Conservation (phyloP, 176 grass and related monocot species). For the Aegilops sharonensis region DNA sequence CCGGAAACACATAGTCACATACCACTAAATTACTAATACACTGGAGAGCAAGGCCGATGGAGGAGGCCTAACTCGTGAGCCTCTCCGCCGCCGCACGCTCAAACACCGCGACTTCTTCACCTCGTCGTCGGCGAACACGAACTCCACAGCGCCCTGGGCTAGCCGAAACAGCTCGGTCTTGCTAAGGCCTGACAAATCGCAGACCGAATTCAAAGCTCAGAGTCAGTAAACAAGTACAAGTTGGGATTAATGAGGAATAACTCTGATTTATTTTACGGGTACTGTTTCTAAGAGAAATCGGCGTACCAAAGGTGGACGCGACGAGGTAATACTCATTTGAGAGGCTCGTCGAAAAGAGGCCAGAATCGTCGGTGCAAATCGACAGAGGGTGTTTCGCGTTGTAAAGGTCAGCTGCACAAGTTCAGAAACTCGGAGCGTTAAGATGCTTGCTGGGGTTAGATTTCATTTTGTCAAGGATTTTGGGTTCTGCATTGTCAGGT, state of each 20-base stretch:
- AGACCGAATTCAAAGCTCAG: neutral
- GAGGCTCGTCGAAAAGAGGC: constrained; percentile 79
- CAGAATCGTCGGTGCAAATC: constrained; percentile 83
- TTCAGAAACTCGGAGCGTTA: constrained; percentile 11
- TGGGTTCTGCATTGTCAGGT: no score
- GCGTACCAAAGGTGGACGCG: constrained; percentile 62
- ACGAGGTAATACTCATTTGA: constrained; percentile 78
- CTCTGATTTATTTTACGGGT: no score
- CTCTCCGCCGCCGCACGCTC: constrained; percentile 39
- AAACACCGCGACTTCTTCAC: constrained; percentile 68
- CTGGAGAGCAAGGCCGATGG: no score
- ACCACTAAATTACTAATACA: no score
- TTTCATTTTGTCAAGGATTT: neutral
- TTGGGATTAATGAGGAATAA: neutral
- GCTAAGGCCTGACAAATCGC: constrained; percentile 54
- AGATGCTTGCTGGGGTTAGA: neutral
- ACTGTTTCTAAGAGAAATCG: neutral
- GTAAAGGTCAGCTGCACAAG: constrained; percentile 73
- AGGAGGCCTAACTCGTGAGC: no score
- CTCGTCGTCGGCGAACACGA: constrained; percentile 50
- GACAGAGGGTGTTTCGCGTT: constrained; percentile 70
- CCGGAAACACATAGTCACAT: neutral
- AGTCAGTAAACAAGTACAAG: neutral
- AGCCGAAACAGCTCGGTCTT: constrained; percentile 72
- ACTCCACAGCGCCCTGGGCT: constrained; percentile 54